phyloP scores from a whole-genome alignment of 1,284 basidiomycete species.

The Pholiota adiposa region DNA sequence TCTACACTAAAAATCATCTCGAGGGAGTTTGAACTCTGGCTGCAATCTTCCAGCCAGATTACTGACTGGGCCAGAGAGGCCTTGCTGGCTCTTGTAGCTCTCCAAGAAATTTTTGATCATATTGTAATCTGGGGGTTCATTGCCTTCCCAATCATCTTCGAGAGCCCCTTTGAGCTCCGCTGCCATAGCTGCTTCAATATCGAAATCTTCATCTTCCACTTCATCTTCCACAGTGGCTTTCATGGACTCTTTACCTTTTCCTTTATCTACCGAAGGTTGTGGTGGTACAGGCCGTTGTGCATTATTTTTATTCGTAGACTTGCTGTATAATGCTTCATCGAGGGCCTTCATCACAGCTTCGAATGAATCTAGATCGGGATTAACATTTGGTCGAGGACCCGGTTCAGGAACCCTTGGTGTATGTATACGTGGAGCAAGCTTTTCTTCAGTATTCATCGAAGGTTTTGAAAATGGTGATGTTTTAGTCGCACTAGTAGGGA shows the following conservation, averaged over 20 bases:
- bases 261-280: conserved; percentile 9
- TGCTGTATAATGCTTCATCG: conserved; percentile 59
- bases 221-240: conserved; percentile 34
- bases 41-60: conserved; percentile 85
- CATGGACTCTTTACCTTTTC: conserved; percentile 37
- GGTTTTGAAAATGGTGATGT: conserved; percentile 20
- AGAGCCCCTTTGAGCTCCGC: conserved; percentile 77
- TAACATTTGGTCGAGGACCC: conserved; percentile 45
- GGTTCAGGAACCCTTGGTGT: conserved; percentile 26
- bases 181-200: conserved; percentile 84
- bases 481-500: conserved; percentile 53
- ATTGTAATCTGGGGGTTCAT: conserved; percentile 74
- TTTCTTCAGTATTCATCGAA: conserved; percentile 11
- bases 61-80: conserved; percentile 86
- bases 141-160: conserved; percentile 58
- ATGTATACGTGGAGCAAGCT: conserved; percentile 13
- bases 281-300: conserved; percentile 11
- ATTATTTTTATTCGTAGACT: conserved; percentile 16
- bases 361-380: conserved; percentile 85
- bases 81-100: conserved; percentile 90
- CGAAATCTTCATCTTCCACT: conserved; percentile 46
- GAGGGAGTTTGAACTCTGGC: conserved; percentile 71
- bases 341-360: conserved; percentile 95
- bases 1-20: conserved; percentile 50
- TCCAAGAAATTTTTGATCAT: conserved; percentile 95